Conservation (phyloP, 306 rosid species). For the Echinosophora koreensis region DNA sequence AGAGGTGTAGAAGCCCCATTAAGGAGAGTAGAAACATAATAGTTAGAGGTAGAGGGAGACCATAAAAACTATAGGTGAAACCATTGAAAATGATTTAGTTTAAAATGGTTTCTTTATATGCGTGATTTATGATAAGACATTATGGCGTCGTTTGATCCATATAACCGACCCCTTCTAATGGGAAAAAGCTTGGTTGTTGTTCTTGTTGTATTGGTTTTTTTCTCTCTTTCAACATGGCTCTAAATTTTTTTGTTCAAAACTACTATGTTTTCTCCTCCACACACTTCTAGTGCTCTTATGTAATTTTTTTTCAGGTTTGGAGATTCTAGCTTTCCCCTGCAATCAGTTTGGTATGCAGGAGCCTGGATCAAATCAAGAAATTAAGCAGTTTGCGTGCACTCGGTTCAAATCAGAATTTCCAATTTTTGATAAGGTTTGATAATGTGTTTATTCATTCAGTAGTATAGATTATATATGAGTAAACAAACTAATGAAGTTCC, state of each 20-base stretch:
- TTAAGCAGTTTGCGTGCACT: constrained; percentile 96
- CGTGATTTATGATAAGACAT: too few species aligned
- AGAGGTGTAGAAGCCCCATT: too few species aligned
- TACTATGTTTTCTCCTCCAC: constrained; percentile 38
- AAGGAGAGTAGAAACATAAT: too few species aligned
- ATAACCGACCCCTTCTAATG: too few species aligned
- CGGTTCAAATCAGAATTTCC: constrained; percentile 95
- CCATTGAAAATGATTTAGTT: too few species aligned
- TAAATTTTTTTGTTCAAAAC: constrained; percentile 23
- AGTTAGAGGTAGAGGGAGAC: too few species aligned
- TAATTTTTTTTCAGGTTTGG: constrained; percentile 71
- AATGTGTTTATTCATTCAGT: constrained; percentile 34
- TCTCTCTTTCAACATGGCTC: constrained; percentile 14
- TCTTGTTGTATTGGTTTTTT: not conserved
- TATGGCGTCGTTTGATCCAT: too few species aligned
- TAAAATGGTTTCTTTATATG: too few species aligned
- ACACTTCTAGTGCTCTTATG: constrained; percentile 22
- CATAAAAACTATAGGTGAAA: too few species aligned
- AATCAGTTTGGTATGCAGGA: constrained; percentile 99
- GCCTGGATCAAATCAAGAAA: constrained; percentile 92
- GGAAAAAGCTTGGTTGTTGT: not conserved
- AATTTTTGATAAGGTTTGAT: constrained; percentile 88
- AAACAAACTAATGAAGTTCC: constrained; percentile 40
- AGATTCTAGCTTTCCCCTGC: constrained; percentile 97
- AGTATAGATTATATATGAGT: constrained; percentile 32